Base-by-base conservation (phyloP, 2,329 filamentous ascomycete genomes). In the Mycosphaerella sp. region DNA sequence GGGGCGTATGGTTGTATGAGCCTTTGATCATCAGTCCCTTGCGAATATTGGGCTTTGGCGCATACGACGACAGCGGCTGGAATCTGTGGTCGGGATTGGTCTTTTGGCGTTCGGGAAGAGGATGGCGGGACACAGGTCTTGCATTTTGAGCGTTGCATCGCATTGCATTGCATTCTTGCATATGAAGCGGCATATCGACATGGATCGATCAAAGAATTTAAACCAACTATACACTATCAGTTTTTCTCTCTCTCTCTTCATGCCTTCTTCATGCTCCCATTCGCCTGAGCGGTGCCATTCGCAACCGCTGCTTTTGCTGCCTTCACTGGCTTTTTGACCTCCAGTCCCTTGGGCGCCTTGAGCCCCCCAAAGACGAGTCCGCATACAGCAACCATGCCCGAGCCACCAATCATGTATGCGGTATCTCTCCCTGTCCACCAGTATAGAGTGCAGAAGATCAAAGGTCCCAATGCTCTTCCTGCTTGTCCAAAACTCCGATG, bases 361-460 rank as follows among this genome's bases (percentile, higher is more conserved):
- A 96, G 72, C 0, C 80, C 81, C 17, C 80, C 78, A 68, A 95
- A 86, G 0, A 86, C 89, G 23, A 89, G 72, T 9, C 77, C 78
- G 43, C 80, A 79, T 9, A 97, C 91, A 1, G 77, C 81, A 4
- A 87, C 71, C 76, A 97, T 95, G 4, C 89, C 90, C 10, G 81
- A 77, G 0, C 89, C 87, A 3, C 93, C 93, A 64, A 89, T 78
- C 1, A 77, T 78, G 70, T 97, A 98, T 2, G 93, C 93, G 9
- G 84, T 79, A 67, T 95, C 86, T 45, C 93, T 78, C 0, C 93
- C 93, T 6, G 89, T 91, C 93, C 93, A 98, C 93, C 93, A 98
- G 74, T 98, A 98, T 53, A 98, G 77, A 46, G 89, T 89, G 58
- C 93, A 97, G 69, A 98, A 98, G 36, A 95, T 73, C 4, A 98